Base-by-base conservation (phyloP, 2,329 filamentous ascomycete species). In the Exophiala alcalophila region DNA sequence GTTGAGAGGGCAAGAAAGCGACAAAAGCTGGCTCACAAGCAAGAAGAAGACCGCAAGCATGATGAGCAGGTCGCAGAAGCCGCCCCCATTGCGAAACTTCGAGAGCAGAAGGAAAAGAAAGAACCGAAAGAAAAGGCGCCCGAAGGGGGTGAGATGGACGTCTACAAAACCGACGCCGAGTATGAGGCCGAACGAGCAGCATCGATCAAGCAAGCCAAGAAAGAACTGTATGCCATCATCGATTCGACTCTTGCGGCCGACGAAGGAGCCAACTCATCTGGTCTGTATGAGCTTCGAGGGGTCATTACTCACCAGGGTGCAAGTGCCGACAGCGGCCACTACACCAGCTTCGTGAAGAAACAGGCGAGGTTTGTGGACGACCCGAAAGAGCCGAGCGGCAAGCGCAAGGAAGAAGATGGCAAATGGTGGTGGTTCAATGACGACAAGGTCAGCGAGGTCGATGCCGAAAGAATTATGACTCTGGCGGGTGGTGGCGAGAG, bases 341-440 rank as follows among this genome's bases (percentile, higher is more conserved):
- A 98, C 73, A 98, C 94, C 4, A 84, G 90, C 0, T 98, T 95
- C 63, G 86, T 98, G 56, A 98, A 97, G 77, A 96, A 98, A 76
- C 75, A 83, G 49, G 83, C 78, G 0, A 69, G 73, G 7, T 69
- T 87, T 44, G 57, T 62, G 3, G 59, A 65, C 40, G 85, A 94
- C 56, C 74, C 83, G 11, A 80, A 81, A 59, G 86, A 83, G 14
- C 60, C 60, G 10, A 62, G 61, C 14, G 88, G 86, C 54, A 86
- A 88, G 71, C 73, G 80, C 58, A 80, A 78, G 40, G 81, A 85
- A 59, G 88, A 94, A 61, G 88, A 94, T 61, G 89, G 86, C 56
- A 95, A 89, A 59, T 98, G 92, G 92, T 98, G 92, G 91, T 98
- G 92, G 91, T 98, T 98, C 76, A 97, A 98, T 65, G 92, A 98